A percentile compares a stretch with the other conserved stretches of the same genome.
Conservation (phyloP, 2,329 filamentous ascomycete genomes). For the Exophiala viscosa region DNA sequence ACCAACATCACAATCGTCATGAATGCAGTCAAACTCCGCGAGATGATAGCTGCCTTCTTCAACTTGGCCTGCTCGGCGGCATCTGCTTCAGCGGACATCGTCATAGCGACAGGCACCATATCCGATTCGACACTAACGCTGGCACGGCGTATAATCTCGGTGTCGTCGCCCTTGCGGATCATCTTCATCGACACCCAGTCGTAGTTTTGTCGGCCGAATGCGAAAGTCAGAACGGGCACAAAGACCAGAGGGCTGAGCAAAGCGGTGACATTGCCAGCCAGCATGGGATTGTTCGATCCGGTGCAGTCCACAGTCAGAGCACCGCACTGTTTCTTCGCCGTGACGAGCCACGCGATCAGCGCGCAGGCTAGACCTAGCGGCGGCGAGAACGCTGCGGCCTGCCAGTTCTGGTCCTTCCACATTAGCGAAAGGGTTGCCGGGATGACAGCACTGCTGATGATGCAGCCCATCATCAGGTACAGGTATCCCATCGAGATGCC, state of each 20-base stretch:
- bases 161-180: slow-evolving; percentile 76
- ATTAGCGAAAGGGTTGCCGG: slow-evolving; percentile 76
- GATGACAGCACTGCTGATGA: slow-evolving; percentile 80
- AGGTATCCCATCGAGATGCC: slow-evolving; percentile 77
- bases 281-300: slow-evolving; percentile 59
- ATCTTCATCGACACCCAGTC: slow-evolving; percentile 80
- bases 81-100: slow-evolving; percentile 36
- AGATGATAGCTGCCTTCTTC: slow-evolving; percentile 52
- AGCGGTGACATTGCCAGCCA: slow-evolving; percentile 70
- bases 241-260: slow-evolving; percentile 73
- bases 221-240: slow-evolving; percentile 69
- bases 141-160: slow-evolving; percentile 62
- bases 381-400: slow-evolving; percentile 67
- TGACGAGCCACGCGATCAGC: slow-evolving; percentile 74
- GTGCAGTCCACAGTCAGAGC: slow-evolving; percentile 68
- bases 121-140: slow-evolving; percentile 65
- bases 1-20: slow-evolving; percentile 70
- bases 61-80: slow-evolving; percentile 50
- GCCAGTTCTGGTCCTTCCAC: slow-evolving; percentile 76
- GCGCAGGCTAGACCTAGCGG: slow-evolving; percentile 66
- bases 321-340: slow-evolving; percentile 66
- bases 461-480: slow-evolving; percentile 86
- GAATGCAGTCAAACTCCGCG: slow-evolving; percentile 55
- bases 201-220: slow-evolving; percentile 70
- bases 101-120: slow-evolving; percentile 38